A percentile compares a stretch with the other conserved stretches of the same genome.
Evolutionary conservation across 352 stramenopile genomes (phyloP).

Genomic region (Discostella stelligera): DNA sequence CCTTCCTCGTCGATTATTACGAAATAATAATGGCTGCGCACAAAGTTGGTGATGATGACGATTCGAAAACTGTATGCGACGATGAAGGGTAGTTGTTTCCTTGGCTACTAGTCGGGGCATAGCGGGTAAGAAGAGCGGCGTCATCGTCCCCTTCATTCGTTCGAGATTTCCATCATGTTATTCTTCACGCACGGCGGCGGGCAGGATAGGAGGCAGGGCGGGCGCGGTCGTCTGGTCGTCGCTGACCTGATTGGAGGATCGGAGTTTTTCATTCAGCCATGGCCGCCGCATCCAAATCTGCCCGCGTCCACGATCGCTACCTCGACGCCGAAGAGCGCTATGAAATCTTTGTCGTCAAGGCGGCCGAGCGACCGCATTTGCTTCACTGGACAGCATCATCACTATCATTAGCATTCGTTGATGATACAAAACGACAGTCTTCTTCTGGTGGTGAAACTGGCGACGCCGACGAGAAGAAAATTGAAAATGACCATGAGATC

Average conservation of each 20-base stretch:
- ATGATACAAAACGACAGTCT: constrained; percentile 32
- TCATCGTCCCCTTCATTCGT: background rate
- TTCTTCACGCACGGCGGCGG: no score
- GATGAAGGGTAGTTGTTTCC: background rate
- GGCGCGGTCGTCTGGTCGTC: no score
- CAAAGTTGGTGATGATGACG: no score
- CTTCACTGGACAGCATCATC: constrained; percentile 40
- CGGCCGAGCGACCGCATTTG: constrained; percentile 72
- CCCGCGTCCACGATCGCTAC: constrained; percentile 45
- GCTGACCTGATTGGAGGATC: no score
- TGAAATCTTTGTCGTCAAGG: constrained; percentile 73
- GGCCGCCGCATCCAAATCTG: background rate
- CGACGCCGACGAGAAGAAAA: constrained; percentile 40
- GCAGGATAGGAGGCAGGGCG: no score
- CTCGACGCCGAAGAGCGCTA: constrained; percentile 72
- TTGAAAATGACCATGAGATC: constrained; percentile 1
- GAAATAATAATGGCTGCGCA: no score
- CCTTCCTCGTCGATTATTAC: no score
- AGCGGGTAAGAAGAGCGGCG: background rate
- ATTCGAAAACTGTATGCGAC: no score
- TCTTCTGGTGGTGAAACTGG: background rate
- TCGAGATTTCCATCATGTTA: no score
- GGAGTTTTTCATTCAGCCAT: no score
- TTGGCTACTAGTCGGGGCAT: background rate
- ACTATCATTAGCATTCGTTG: background rate